Evolutionary conservation across 495 filamentous ascomycete species (phyloP).

Genomic region (Daldinia loculata): DNA sequence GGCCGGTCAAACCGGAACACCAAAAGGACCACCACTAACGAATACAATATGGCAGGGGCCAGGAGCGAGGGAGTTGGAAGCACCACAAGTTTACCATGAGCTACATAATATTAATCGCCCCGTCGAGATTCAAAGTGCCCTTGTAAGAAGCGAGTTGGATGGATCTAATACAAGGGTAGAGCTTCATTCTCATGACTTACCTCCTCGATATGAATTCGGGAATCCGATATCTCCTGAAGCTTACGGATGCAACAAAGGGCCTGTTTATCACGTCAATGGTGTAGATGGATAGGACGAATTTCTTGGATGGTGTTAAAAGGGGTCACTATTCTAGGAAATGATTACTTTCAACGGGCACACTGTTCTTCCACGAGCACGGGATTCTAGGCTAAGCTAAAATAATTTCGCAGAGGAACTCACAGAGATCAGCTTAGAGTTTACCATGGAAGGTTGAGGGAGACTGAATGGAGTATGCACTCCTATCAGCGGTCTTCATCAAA

Average conservation of each 20-base stretch:
- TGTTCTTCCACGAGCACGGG: neutral
- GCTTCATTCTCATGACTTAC: slow-evolving; percentile 30
- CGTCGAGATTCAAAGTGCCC: slow-evolving; percentile 23
- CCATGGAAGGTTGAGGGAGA: neutral
- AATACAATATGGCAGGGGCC: slow-evolving; percentile 33
- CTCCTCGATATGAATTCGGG: slow-evolving; percentile 22
- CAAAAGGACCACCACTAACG: slow-evolving; percentile 3
- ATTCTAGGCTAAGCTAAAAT: neutral
- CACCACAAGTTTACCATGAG: slow-evolving; percentile 27
- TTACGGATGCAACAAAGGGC: slow-evolving; percentile 30
- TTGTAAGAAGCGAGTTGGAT: slow-evolving; percentile 27
- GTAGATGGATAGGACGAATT: neutral
- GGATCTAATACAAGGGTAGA: slow-evolving; percentile 8
- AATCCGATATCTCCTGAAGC: slow-evolving; percentile 11
- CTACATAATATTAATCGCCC: slow-evolving; percentile 14
- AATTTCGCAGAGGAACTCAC: too few species aligned
- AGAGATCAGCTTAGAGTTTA: too few species aligned
- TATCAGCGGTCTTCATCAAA: neutral
- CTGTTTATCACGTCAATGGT: slow-evolving; percentile 6
- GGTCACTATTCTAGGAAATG: neutral
- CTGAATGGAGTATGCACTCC: neutral
- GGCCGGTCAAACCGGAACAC: neutral
- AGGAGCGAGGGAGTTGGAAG: slow-evolving; percentile 19
- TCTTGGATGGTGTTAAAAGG: neutral
- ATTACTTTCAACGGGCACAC: neutral